Evolutionary conservation across 2,329 filamentous ascomycete species (phyloP).

Genomic region (Tetracladium maxilliforme): DNA sequence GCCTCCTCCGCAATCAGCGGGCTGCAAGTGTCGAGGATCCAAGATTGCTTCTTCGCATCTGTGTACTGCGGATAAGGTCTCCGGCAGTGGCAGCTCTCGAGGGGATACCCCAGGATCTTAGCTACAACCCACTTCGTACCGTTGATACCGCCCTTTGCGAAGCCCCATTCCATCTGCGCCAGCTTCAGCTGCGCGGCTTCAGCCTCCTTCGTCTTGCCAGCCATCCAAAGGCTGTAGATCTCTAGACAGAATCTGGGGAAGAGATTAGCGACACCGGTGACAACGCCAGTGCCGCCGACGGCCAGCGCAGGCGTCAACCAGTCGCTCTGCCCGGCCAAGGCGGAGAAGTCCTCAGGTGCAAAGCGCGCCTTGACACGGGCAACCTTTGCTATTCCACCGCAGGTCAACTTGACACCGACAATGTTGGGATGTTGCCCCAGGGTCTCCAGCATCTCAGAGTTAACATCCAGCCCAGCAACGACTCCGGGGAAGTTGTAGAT

Average conservation of each 20-base stretch:
- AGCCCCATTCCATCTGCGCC: constrained; percentile 36
- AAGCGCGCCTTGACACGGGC: constrained; percentile 32
- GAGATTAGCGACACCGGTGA: constrained; percentile 48
- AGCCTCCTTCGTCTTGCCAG: constrained; percentile 30
- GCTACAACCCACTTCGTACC: constrained; percentile 45
- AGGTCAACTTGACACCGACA: constrained; percentile 19
- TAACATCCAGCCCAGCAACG: constrained; percentile 24
- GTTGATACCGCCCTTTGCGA: constrained; percentile 43
- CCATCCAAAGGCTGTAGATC: constrained; percentile 30
- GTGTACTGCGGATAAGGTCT: constrained; percentile 35
- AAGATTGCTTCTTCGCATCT: constrained; percentile 26
- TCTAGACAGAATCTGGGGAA: constrained; percentile 40
- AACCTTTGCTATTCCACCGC: constrained; percentile 23
- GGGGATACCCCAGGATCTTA: constrained; percentile 34
- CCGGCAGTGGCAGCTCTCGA: constrained; percentile 33
- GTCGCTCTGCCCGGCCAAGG: constrained; percentile 60
- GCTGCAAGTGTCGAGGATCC: constrained; percentile 16
- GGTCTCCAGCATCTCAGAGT: constrained; percentile 18
- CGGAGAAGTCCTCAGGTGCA: constrained; percentile 41
- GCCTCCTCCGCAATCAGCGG: constrained; percentile 8
- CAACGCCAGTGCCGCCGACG: constrained; percentile 42
- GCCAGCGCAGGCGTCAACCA: constrained; percentile 49
- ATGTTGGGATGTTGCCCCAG: constrained; percentile 18
- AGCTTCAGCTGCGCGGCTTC: constrained; percentile 32
- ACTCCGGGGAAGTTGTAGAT: constrained; percentile 32